Evolutionary conservation across 176 grass and related monocot genomes (phyloP).

Genomic region (Cenchrus purpureus): DNA sequence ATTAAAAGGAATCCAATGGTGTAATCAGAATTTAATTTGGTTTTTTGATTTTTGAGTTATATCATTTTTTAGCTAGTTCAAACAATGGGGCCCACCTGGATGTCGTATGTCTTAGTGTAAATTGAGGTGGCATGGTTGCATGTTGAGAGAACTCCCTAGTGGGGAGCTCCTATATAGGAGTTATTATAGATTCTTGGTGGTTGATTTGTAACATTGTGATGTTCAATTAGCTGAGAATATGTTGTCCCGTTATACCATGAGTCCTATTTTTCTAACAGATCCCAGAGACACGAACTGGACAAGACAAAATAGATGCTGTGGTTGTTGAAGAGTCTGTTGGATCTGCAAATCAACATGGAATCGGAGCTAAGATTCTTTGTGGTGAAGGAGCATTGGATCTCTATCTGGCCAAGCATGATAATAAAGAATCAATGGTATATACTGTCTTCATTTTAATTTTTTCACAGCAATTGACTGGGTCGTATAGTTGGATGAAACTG

Average conservation of each 20-base stretch:
- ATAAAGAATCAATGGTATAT: conserved; percentile 37
- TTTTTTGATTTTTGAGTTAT: too few species aligned
- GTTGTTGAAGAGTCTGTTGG: conserved; percentile 70
- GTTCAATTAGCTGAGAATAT: not conserved
- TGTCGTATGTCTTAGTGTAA: too few species aligned
- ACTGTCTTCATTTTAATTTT: conserved; percentile 3
- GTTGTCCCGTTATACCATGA: not conserved
- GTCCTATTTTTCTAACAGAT: conserved; percentile 38
- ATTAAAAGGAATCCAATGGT: too few species aligned
- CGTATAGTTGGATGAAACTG: not conserved
- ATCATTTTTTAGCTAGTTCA: too few species aligned
- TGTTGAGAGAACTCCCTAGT: too few species aligned
- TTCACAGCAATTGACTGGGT: not conserved
- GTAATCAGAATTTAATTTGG: too few species aligned
- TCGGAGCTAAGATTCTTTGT: conserved; percentile 71
- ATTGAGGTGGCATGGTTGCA: too few species aligned
- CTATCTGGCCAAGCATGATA: conserved; percentile 46
- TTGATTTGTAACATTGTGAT: not conserved
- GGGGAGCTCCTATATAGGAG: too few species aligned
- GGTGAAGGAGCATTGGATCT: conserved; percentile 62
- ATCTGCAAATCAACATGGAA: conserved; percentile 41
- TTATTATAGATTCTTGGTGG: not conserved
- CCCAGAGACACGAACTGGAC: conserved; percentile 53
- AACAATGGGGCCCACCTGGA: too few species aligned
- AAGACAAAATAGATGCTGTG: conserved; percentile 75